Conservation (phyloP, 2,329 filamentous ascomycete genomes). For the Cryoendolithus antarcticus region DNA sequence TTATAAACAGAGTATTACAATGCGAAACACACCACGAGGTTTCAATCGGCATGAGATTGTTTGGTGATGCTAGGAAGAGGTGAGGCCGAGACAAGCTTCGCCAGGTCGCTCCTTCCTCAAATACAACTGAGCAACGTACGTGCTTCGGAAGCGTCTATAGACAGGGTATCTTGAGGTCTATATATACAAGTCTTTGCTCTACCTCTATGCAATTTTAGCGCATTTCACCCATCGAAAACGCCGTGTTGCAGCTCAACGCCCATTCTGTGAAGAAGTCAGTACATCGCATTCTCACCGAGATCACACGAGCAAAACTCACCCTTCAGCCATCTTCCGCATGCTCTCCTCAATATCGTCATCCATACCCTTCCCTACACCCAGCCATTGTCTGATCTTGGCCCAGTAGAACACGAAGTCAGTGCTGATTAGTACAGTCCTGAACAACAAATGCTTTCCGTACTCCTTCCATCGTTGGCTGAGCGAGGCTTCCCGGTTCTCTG, state of each 20-base stretch:
- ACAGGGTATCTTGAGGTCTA: background rate
- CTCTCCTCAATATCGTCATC: conserved; percentile 84
- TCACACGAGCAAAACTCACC: conserved; percentile 13
- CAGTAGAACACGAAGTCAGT: conserved; percentile 78
- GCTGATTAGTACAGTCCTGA: conserved; percentile 60
- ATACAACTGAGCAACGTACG: too few species aligned
- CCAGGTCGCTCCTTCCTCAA: too few species aligned
- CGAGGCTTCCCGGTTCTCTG: conserved; percentile 56
- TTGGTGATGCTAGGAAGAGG: too few species aligned
- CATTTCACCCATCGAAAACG: conserved; percentile 64
- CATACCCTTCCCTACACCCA: conserved; percentile 73
- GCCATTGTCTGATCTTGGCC: conserved; percentile 60
- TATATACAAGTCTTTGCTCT: background rate
- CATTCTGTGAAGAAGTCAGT: conserved; percentile 44
- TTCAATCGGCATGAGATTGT: too few species aligned
- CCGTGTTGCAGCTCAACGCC: conserved; percentile 82
- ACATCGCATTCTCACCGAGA: background rate
- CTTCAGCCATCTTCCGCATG: conserved; percentile 74
- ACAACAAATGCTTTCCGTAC: conserved; percentile 67
- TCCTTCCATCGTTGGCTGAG: conserved; percentile 52
- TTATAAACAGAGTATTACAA: too few species aligned
- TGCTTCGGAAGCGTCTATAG: too few species aligned
- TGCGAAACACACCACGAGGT: too few species aligned
- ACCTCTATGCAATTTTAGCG: background rate
- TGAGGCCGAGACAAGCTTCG: too few species aligned